These are phyloP conservation scores for Globisporangium nagaii DNA, from an alignment of 352 stramenopile species.

Conservation along the genomic window DNA sequence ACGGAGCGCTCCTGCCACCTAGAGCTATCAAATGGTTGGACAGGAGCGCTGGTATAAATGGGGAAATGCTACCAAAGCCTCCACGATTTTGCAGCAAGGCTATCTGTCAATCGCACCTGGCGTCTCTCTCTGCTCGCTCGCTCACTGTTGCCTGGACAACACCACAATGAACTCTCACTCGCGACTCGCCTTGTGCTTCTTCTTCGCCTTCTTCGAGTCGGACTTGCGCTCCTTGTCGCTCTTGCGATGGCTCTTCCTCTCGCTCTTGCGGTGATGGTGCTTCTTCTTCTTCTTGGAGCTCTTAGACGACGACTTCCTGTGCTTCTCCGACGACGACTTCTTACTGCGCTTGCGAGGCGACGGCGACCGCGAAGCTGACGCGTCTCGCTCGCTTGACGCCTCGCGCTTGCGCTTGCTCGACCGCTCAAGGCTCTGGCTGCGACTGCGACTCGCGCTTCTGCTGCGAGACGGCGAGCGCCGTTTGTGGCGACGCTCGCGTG, in stretches of 20 bases:
- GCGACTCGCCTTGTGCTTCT: constrained; percentile 8
- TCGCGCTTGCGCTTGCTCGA: constrained; percentile 5
- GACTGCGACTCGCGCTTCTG: constrained; percentile 13
- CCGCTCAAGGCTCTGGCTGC: neutral
- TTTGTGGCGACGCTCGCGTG: neutral
- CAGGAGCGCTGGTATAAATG: too few relatives aligned
- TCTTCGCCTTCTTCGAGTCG: constrained; percentile 23
- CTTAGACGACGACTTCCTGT: constrained; percentile 23
- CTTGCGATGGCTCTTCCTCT: constrained; percentile 22
- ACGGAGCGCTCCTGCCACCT: neutral
- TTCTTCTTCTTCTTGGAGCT: constrained; percentile 34
- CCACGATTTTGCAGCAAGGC: too few relatives aligned
- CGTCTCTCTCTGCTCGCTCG: neutral
- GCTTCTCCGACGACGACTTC: constrained; percentile 13
- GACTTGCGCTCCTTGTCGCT: constrained; percentile 16
- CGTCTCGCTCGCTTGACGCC: neutral
- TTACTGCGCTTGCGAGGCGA: constrained; percentile 24
- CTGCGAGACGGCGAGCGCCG: constrained; percentile 6
- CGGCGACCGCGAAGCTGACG: constrained; percentile 3
- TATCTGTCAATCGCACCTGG: too few relatives aligned
- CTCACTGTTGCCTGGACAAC: too few relatives aligned
- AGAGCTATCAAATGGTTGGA: too few relatives aligned
- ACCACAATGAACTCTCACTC: too few relatives aligned
- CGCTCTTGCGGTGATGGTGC: constrained; percentile 42
- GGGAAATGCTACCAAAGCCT: too few relatives aligned